These are phyloP conservation scores for Phytophthora pistaciae DNA, from an alignment of 352 stramenopile species.

Conservation along the genomic window DNA sequence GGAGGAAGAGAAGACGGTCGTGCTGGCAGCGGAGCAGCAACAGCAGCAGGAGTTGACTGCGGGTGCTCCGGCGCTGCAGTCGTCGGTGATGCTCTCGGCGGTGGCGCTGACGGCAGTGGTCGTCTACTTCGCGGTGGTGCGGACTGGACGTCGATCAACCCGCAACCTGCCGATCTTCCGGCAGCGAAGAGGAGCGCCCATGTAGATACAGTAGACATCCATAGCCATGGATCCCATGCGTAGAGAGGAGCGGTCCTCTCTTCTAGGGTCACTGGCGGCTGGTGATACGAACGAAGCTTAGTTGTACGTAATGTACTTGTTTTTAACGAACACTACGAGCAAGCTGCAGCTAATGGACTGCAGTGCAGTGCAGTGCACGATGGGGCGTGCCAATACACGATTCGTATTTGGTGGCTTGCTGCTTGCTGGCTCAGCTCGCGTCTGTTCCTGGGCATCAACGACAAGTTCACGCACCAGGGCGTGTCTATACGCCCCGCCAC, in stretches of 20 bases:
- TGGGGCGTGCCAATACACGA: too few relatives aligned
- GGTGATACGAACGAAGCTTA: not conserved
- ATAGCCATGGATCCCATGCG: too few relatives aligned
- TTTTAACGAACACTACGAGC: not conserved
- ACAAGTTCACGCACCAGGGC: not conserved
- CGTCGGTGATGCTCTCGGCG: conserved; percentile 35
- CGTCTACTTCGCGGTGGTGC: conserved; percentile 25
- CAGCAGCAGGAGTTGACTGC: not conserved
- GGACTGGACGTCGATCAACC: conserved; percentile 3
- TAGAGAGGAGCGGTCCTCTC: too few relatives aligned
- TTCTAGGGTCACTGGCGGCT: too few relatives aligned
- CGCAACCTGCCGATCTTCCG: conserved; percentile 33
- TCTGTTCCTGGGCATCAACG: conserved; percentile 11
- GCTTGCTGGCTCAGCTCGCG: not conserved
- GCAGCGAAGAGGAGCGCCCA: conserved; percentile 19
- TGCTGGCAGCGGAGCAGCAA: not conserved
- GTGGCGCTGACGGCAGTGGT: conserved; percentile 19
- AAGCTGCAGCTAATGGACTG: not conserved
- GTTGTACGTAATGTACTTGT: not conserved
- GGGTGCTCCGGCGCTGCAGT: conserved; percentile 19
- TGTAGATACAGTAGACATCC: conserved; percentile 12
- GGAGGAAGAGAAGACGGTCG: conserved; percentile 2
- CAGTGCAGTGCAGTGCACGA: not conserved
- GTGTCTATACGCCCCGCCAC: conserved; percentile 28
- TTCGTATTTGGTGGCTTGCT: too few relatives aligned